Evolutionary conservation across 1,284 basidiomycete genomes (phyloP).

Genomic region (Microstroma glucosiphilum): DNA sequence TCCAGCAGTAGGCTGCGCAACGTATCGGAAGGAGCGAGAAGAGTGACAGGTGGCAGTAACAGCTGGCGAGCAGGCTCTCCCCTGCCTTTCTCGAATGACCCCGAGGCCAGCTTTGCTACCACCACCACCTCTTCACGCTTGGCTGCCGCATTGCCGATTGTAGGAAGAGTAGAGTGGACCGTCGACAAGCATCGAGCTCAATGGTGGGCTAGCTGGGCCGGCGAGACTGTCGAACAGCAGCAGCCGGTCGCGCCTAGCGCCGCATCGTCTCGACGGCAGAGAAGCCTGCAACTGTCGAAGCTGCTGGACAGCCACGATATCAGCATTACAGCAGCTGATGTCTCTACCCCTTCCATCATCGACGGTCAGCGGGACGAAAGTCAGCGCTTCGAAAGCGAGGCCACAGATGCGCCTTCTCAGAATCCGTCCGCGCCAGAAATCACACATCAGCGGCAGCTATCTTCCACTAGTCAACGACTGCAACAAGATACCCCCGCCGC

Average conservation of each 20-base stretch:
- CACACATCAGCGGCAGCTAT: no score
- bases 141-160: slow-evolving; percentile 31
- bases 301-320: background rate
- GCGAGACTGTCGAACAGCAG: slow-evolving; percentile 12
- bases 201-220: slow-evolving; percentile 37
- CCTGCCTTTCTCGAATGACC: background rate
- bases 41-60: background rate
- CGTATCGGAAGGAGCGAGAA: background rate
- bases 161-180: slow-evolving; percentile 44
- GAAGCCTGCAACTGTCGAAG: background rate
- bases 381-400: no score
- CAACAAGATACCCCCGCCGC: no score
- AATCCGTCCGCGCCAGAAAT: no score
- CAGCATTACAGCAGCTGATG: background rate
- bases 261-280: background rate
- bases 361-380: no score
- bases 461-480: no score
- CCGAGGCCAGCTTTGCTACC: slow-evolving; percentile 20
- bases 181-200: slow-evolving; percentile 37
- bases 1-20: background rate
- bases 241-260: background rate
- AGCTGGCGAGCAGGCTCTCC: background rate
- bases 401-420: no score
- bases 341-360: no score
- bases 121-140: slow-evolving; percentile 17